Evolutionary conservation across 2,329 filamentous ascomycete species (phyloP), one percentile per base, ranked within the genome.

Genomic region (Botrytis paeoniae): DNA sequence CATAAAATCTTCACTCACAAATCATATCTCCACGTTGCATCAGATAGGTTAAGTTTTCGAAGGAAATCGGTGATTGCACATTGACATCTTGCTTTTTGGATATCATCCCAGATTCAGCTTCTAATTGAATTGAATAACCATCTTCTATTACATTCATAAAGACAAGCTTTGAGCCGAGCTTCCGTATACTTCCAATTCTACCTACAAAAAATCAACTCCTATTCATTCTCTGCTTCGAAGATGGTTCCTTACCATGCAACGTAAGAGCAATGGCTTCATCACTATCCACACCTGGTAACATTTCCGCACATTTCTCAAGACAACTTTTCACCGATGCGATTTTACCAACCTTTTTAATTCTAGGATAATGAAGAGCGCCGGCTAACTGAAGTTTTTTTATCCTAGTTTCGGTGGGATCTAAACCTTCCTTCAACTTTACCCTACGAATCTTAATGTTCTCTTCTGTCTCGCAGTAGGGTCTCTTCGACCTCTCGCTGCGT

Each of bases 121-220:
- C 89, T 75, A 91, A 87, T 83, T 99, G 96, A 48, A 97, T 82
- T 76, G 87, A 88, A 77, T 89, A 84, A 73, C 90, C 91, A 80
- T 93, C 89, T 81, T 94, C 90, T 77, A 90, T 85, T 68, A 98
- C 84, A 82, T 96, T 92, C 77, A 98, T 82, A 82, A 99, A 99
- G 75, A 94, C 85, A 78, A 99, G 89, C 82, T 92, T 93, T 78
- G 89, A 91, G 77, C 95, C 91, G 10, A 43, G 22, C 43, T 32
- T 71, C 89, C 87, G 65, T 88, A 85, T 75, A 93, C 92, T 80
- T 92, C 87, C 86, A 75, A 97, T 86, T 80, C 94, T 93, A 82
- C 94, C 93, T 71, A 66, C 35, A 66, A 25, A 45, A 71, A 25
- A 71, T 71, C 39, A 71, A 66, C 48, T 39, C 59, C 45, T 25